Base-by-base conservation (phyloP, 2,329 filamentous ascomycete genomes). In the Fusarium solani-melongenae region DNA sequence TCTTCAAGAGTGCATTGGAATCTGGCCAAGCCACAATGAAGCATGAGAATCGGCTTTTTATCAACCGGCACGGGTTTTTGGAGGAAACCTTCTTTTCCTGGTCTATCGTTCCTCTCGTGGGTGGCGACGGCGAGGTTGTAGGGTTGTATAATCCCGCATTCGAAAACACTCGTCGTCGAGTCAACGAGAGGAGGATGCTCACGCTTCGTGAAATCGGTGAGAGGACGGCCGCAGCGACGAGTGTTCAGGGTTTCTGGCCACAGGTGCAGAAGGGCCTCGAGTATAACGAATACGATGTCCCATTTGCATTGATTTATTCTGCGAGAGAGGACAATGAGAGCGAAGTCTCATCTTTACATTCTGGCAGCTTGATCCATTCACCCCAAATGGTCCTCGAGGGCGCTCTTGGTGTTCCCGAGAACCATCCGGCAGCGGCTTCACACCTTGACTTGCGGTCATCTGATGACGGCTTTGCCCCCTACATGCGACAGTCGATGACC, bases 81-180 rank as follows among this genome's bases (percentile, higher is more conserved):
- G 93, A 97, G 81, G 94, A 96, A 79, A 91, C 92, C 0, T 96
- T 93, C 79, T 96, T 96, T 79, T 93, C 92, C 14, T 96, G 93
- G 93, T 93, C 91, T 1, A 91, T 96, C 46, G 92, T 96, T 29
- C 94, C 94, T 0, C 86, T 96, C 70, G 89, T 96, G 2, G 93
- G 93, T 4, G 86, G 88, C 41, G 92, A 95, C 67, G 94, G 94
- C 3, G 89, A 89, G 14, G 92, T 95, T 9, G 90, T 93, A 70
- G 93, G 92, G 2, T 81, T 96, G 0, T 95, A 94, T 80, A 95
- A 95, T 77, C 93, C 93, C 4, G 89, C 92, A 0, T 96, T 95
- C 73, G 94, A 96, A 74, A 94, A 95, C 78, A 96, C 94, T 1
- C 84, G 92, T 24, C 88, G 93, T 22, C 94, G 93, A 77, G 91